phyloP scores from a whole-genome alignment of 2,329 filamentous ascomycete genomes.

The Penicillium sp. region DNA sequence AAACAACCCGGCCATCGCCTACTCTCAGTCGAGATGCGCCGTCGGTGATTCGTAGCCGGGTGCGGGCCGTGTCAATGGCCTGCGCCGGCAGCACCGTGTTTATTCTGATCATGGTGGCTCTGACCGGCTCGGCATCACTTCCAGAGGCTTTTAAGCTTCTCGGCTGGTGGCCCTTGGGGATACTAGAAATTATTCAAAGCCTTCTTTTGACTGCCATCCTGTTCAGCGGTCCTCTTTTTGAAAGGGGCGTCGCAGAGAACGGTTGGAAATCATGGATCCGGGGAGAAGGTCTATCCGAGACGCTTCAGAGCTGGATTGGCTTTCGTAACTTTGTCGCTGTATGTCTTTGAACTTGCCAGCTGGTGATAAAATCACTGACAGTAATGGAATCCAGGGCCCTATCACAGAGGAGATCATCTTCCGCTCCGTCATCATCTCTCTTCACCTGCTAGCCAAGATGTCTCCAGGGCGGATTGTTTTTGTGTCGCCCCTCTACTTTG shows the following conservation, averaged over 20 bases:
- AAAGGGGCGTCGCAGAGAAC: constrained; percentile 68
- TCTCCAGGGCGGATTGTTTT: constrained; percentile 63
- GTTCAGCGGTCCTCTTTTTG: constrained; percentile 81
- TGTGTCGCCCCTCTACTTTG: constrained; percentile 82
- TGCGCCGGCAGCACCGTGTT: constrained; percentile 64
- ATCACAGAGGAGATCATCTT: constrained; percentile 93
- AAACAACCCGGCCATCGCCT: constrained; percentile 72
- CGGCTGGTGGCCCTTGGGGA: constrained; percentile 74
- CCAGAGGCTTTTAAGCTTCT: constrained; percentile 63
- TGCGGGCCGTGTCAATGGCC: constrained; percentile 73
- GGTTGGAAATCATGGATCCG: constrained; percentile 63
- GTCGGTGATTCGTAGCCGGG: constrained; percentile 80
- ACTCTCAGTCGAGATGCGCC: constrained; percentile 81
- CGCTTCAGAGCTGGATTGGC: constrained; percentile 45
- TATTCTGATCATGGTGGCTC: constrained; percentile 64
- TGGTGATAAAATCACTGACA: constrained; percentile 1
- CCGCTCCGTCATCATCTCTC: constrained; percentile 76
- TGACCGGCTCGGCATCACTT: constrained; percentile 46
- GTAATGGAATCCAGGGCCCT: constrained; percentile 58
- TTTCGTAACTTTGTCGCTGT: constrained; percentile 88
- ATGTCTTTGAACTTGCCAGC: constrained; percentile 19
- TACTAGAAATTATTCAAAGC: constrained; percentile 59
- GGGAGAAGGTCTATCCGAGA: constrained; percentile 35
- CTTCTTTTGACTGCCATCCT: constrained; percentile 72
- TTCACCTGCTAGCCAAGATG: constrained; percentile 69